Evolutionary conservation across 106 monocot species (phyloP).

Genomic region (Xerophyta viscosa): DNA sequence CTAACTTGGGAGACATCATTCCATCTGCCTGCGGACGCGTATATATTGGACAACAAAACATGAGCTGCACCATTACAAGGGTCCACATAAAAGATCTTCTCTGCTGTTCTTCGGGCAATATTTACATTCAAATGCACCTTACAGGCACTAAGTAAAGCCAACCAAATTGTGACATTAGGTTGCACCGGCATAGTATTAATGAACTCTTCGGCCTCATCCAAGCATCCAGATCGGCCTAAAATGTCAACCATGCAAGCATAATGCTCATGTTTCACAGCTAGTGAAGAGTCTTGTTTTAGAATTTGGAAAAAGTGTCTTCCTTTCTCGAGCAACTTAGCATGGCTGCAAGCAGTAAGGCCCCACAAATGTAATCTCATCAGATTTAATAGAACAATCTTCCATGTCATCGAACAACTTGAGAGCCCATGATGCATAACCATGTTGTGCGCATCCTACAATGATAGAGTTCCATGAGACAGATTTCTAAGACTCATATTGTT

Average conservation of each 20-base stretch:
- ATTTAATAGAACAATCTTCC: conserved; percentile 18
- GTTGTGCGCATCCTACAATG: conserved; percentile 71
- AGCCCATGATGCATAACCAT: conserved; percentile 44
- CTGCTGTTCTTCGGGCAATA: conserved; percentile 38
- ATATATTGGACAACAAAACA: conserved; percentile 62
- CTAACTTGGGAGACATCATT: conserved; percentile 47
- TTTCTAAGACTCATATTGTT: conserved; percentile 31
- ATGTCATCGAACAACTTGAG: conserved; percentile 46
- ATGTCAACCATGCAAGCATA: conserved; percentile 78
- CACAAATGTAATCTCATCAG: conserved; percentile 79
- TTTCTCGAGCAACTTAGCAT: conserved; percentile 59
- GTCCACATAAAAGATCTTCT: conserved; percentile 41
- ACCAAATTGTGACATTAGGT: conserved; percentile 49
- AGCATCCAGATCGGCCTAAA: conserved; percentile 54
- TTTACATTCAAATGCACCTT: conserved; percentile 34
- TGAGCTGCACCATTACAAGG: conserved; percentile 49
- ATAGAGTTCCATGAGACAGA: conserved; percentile 78
- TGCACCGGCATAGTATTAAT: conserved; percentile 43
- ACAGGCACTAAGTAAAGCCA: conserved; percentile 62
- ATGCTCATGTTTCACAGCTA: conserved; percentile 49
- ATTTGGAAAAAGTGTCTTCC: conserved; percentile 47
- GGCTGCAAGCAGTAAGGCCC: conserved; percentile 79
- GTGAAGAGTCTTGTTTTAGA: conserved; percentile 27
- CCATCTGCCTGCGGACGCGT: conserved; percentile 59
- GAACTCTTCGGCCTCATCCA: conserved; percentile 60